phyloP scores from a whole-genome alignment of 495 filamentous ascomycete species.

The Penicillium tannophilum region DNA sequence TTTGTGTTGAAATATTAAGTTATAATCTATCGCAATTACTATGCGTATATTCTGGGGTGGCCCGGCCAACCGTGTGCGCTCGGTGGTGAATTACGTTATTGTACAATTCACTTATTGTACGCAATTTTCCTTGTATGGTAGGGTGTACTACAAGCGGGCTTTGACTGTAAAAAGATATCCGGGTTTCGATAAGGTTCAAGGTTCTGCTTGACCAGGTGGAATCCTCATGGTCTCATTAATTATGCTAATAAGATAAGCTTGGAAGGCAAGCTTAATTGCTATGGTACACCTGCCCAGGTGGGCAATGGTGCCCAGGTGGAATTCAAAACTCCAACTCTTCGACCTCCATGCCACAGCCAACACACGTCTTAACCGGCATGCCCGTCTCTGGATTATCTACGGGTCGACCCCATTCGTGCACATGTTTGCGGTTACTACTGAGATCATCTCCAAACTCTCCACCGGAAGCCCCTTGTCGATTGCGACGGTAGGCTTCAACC shows the following conservation, averaged over 20 bases:
- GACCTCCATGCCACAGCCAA: constrained; percentile 93
- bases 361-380: constrained; percentile 78
- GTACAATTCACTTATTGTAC: too few species aligned
- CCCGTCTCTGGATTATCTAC: constrained; percentile 80
- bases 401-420: constrained; percentile 86
- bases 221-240: not conserved
- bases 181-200: too few species aligned
- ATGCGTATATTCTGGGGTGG: too few species aligned
- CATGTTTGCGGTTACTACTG: constrained; percentile 68
- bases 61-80: too few species aligned
- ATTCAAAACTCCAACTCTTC: constrained; percentile 81
- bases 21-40: too few species aligned
- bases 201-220: too few species aligned
- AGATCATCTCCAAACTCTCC: constrained; percentile 78
- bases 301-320: not conserved
- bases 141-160: too few species aligned
- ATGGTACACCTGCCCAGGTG: not conserved
- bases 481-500: constrained; percentile 83
- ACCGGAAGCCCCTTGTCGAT: constrained; percentile 53
- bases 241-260: not conserved
- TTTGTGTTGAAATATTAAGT: too few species aligned
- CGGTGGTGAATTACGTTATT: too few species aligned
- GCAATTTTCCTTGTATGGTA: too few species aligned
- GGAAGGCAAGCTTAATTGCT: not conserved
- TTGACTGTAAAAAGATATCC: too few species aligned